Base-by-base conservation (phyloP, 2,329 filamentous ascomycete genomes). In the Penicillium hesseltinei region DNA sequence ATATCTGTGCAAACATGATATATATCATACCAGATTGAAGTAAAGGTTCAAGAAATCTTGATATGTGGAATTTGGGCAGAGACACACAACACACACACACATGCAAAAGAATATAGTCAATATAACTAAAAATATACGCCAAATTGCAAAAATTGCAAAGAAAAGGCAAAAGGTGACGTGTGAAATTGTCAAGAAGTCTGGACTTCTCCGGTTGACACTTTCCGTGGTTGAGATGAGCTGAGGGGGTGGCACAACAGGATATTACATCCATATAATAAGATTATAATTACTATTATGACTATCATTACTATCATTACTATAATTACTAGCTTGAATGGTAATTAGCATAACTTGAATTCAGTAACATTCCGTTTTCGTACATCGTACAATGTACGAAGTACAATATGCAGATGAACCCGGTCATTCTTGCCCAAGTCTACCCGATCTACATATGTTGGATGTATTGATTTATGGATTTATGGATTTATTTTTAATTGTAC, bases 121-220 rank as follows among this genome's bases (percentile, higher is more conserved):
- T 42, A 35, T 27, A 51, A 49, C 17, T 19, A 11, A 39, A 54
- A 17, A 23, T 39, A 54, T 27, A n/a, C 15, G 29, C 38, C 39
- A 48, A 46, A 35, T 39, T 23, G 17, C 6, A 38, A 51, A 52
- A 35, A 23, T 39, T 23, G 17, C 9, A 38, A 51, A 52, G 17
- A 40, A 58, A 39, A 57, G 33, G 17, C 17, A 43, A 57, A 56
- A 31, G 10, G 62, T 65, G 63, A 65, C 63, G 63, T 65, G 62
- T 62, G 60, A 54, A 53, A 42, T 47, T 57, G 57, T 62, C 53
- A 60, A 60, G 52, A 40, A 23, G 36, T 50, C 60, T 62, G 57
- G 61, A 54, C 55, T 40, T 33, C 31, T 6, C 2, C 6, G 31
- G 31, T 33, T 45, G 35, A 33, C 19, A 23, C 23, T 21, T 54